Evolutionary conservation across 345 rosid genomes (phyloP).

Genomic region (Syzygium aqueum): DNA sequence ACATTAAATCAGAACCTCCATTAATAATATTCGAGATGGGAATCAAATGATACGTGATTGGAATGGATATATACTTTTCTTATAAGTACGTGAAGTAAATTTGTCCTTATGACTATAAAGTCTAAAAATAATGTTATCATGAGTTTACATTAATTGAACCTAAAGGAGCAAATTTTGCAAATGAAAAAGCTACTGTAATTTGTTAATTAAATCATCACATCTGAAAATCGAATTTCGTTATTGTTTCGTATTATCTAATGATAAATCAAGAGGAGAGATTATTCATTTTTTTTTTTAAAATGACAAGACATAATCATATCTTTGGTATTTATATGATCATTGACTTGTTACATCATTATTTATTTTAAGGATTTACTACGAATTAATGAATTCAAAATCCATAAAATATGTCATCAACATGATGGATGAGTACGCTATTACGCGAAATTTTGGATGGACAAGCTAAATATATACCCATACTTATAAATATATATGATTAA

Average conservation of each 20-base stretch:
- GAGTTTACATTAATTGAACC: background rate
- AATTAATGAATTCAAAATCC: background rate
- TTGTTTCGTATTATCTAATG: background rate
- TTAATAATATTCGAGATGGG: background rate
- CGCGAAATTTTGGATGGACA: rapidly evolving
- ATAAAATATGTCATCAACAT: background rate
- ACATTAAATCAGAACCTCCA: background rate
- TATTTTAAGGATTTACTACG: background rate
- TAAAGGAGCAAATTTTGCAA: background rate
- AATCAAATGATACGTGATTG: background rate
- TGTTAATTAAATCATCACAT: background rate
- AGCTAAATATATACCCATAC: too few species aligned
- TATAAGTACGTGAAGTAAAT: background rate
- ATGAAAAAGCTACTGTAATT: background rate
- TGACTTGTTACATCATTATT: background rate
- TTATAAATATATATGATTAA: too few species aligned
- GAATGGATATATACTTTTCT: background rate
- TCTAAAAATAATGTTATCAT: background rate
- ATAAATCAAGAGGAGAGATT: background rate
- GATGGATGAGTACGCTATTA: background rate
- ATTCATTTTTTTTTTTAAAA: background rate
- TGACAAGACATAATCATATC: background rate
- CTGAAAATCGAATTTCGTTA: background rate
- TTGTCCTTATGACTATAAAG: background rate
- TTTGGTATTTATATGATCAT: background rate